These are phyloP conservation scores for Recurvomyces mirabilis DNA, from an alignment of 495 filamentous ascomycete species.

Conservation along the genomic window DNA sequence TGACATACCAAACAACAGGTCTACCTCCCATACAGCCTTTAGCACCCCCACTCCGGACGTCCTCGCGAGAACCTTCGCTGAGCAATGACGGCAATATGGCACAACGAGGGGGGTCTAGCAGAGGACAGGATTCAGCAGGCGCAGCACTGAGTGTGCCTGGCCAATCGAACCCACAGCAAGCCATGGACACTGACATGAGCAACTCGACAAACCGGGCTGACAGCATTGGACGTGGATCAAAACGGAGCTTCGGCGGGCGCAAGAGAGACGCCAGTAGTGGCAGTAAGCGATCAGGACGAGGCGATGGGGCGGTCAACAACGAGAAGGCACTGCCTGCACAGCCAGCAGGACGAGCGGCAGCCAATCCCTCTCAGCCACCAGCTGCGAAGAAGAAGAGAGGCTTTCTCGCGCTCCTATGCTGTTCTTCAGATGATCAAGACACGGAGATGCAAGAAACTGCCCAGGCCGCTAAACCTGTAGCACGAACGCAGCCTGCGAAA, in stretches of 20 bases:
- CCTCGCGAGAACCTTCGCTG: conserved; percentile 8
- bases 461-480: conserved; percentile 57
- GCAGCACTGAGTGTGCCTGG: conserved; percentile 37
- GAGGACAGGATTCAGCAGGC: conserved; percentile 5
- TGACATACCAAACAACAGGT: not conserved
- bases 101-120: not conserved
- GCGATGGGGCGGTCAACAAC: conserved; percentile 24
- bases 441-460: conserved; percentile 48
- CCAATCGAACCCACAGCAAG: conserved; percentile 39
- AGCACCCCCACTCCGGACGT: conserved; percentile 1
- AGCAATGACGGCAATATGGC: conserved; percentile 4
- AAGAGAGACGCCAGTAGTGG: conserved; percentile 58
- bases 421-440: conserved; percentile 52
- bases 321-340: conserved; percentile 33
- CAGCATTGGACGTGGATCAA: conserved; percentile 53
- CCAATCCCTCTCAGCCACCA: conserved; percentile 29
- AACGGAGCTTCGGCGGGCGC: conserved; percentile 56
- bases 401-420: conserved; percentile 71
- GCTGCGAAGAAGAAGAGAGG: conserved; percentile 52
- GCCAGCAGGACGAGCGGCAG: conserved; percentile 26
- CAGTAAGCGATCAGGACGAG: conserved; percentile 45
- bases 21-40: conserved; percentile 4
- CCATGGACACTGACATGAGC: conserved; percentile 44
- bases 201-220: conserved; percentile 50
- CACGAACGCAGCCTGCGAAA: conserved; percentile 43